Evolutionary conservation across 2,329 filamentous ascomycete genomes (phyloP).

Genomic region (Dactylonectria estremocensis): DNA sequence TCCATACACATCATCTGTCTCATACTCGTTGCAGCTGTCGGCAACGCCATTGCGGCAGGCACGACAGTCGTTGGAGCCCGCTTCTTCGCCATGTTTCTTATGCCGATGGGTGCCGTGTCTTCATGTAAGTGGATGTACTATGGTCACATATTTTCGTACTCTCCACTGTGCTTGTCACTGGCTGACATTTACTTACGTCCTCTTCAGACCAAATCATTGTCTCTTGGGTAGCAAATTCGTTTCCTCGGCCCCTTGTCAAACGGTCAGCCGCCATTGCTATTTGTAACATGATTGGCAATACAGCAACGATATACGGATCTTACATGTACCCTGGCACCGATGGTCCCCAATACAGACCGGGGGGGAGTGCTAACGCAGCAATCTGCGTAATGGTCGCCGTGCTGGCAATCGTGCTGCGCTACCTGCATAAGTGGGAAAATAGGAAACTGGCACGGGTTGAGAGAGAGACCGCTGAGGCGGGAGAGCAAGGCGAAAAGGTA

Average conservation of each 20-base stretch:
- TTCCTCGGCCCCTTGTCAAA: conserved; percentile 79
- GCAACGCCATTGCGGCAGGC: conserved; percentile 69
- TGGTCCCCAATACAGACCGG: conserved; percentile 63
- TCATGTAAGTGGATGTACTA: conserved; percentile 54
- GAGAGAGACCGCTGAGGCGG: conserved; percentile 31
- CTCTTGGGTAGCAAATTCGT: conserved; percentile 77
- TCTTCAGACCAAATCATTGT: conserved; percentile 70
- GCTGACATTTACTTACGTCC: neutral
- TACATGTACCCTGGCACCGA: conserved; percentile 63
- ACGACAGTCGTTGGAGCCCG: conserved; percentile 65
- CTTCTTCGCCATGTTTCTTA: conserved; percentile 76
- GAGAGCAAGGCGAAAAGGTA: conserved; percentile 9
- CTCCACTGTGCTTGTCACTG: accelerated
- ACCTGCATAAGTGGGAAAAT: conserved; percentile 73
- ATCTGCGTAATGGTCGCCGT: conserved; percentile 74
- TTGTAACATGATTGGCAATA: conserved; percentile 78
- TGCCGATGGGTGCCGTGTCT: conserved; percentile 69
- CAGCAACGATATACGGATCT: conserved; percentile 62
- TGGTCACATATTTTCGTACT: accelerated
- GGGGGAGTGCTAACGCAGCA: conserved; percentile 73
- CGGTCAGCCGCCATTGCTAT: conserved; percentile 77
- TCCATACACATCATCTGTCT: conserved; percentile 69
- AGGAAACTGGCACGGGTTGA: conserved; percentile 67
- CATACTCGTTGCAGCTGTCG: conserved; percentile 66
- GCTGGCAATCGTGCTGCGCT: conserved; percentile 67